These are phyloP conservation scores for Kalmusia sp. DNA, from an alignment of 2,329 filamentous ascomycete species.

Conservation along the genomic window DNA sequence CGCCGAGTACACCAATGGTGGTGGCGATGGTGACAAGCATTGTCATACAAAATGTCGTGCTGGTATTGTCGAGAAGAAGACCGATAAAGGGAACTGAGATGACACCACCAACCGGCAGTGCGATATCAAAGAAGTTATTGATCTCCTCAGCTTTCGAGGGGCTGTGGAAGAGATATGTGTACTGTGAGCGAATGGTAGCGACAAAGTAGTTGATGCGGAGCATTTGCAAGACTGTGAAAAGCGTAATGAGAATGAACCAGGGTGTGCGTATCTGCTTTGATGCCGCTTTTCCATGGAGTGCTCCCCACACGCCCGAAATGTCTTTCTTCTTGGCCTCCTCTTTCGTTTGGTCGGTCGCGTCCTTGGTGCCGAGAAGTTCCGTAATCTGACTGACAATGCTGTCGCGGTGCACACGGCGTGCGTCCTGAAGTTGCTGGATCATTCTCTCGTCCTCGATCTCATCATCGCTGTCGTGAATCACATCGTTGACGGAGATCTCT, in stretches of 20 bases:
- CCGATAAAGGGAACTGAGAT: conserved; percentile 89
- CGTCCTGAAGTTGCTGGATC: conserved; percentile 56
- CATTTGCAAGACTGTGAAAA: conserved; percentile 73
- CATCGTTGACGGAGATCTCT: conserved; percentile 56
- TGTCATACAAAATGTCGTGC: conserved; percentile 73
- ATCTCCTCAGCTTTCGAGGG: conserved; percentile 68
- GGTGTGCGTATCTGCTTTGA: conserved; percentile 76
- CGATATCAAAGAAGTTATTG: conserved; percentile 87
- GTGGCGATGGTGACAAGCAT: conserved; percentile 76
- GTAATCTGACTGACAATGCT: conserved; percentile 74
- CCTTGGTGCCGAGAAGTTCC: conserved; percentile 71
- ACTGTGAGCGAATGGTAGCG: conserved; percentile 83
- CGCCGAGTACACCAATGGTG: conserved; percentile 76
- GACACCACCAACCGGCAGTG: conserved; percentile 82
- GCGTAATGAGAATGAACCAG: conserved; percentile 85
- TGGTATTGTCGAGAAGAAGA: conserved; percentile 76
- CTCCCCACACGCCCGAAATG: conserved; percentile 83
- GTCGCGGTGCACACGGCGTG: conserved; percentile 67
- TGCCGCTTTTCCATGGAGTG: conserved; percentile 76
- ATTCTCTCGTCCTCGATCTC: conserved; percentile 58
- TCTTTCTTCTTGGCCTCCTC: conserved; percentile 73
- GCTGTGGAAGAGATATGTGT: conserved; percentile 74
- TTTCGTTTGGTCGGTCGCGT: conserved; percentile 68
- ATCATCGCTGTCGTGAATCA: conserved; percentile 62
- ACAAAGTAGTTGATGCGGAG: conserved; percentile 94